Evolutionary conservation across 2,329 filamentous ascomycete species (phyloP).

Genomic region (Colletotrichum eremochloae): DNA sequence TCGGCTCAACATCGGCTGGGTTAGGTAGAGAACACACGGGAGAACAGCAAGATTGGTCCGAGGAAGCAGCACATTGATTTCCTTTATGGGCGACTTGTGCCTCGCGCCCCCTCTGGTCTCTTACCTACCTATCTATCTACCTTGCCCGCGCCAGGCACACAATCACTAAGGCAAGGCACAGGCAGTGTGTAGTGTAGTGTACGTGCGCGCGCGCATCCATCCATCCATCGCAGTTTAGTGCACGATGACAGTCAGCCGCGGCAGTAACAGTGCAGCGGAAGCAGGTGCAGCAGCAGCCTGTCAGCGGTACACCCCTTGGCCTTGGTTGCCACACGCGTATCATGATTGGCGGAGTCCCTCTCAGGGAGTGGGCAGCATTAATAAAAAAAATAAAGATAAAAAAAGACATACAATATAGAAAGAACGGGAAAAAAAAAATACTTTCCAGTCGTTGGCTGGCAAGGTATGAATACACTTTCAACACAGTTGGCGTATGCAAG

Average conservation of each 20-base stretch:
- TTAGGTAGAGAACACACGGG: neutral
- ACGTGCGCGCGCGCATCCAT: neutral
- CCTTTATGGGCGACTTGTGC: neutral
- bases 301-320: neutral
- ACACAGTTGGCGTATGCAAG: neutral
- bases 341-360: neutral
- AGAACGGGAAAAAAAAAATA: too few relatives aligned
- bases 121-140: too few relatives aligned
- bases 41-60: neutral
- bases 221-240: neutral
- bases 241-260: neutral
- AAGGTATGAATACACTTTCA: neutral
- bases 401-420: too few relatives aligned
- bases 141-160: neutral
- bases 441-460: too few relatives aligned
- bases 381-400: too few relatives aligned
- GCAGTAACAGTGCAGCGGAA: neutral
- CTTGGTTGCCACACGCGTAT: neutral
- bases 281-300: neutral
- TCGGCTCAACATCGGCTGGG: neutral
- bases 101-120: too few relatives aligned
- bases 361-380: neutral
- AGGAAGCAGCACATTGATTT: neutral
- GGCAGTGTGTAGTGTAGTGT: neutral
- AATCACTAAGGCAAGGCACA: neutral